Conservation (phyloP, 2,329 filamentous ascomycete species). For the Cladophialophora immunda region DNA sequence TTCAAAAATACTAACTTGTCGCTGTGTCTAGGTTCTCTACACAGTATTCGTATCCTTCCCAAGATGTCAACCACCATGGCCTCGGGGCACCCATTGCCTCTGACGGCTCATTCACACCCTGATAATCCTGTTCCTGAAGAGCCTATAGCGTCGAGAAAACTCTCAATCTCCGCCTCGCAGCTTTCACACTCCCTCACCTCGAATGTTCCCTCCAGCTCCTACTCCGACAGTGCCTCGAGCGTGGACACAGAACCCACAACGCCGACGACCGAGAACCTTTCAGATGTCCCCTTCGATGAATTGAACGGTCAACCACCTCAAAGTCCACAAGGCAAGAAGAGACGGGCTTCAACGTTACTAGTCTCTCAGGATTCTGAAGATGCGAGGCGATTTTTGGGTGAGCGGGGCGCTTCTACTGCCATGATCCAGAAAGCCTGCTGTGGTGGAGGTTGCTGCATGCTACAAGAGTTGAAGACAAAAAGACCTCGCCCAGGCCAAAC, state of each 20-base stretch:
- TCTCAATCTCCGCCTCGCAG: conserved; percentile 47
- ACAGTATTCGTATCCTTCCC: not conserved
- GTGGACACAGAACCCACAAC: conserved; percentile 52
- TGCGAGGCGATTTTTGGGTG: conserved; percentile 66
- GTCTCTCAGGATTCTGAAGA: conserved; percentile 68
- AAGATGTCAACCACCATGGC: conserved; percentile 27
- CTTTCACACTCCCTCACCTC: conserved; percentile 45
- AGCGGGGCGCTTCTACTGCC: conserved; percentile 60
- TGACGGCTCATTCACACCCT: conserved; percentile 54
- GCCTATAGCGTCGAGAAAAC: conserved; percentile 49
- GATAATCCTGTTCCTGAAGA: conserved; percentile 59
- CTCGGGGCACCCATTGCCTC: conserved; percentile 33
- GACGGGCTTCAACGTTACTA: conserved; percentile 57
- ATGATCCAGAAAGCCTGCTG: conserved; percentile 71
- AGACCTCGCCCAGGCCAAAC: conserved; percentile 53
- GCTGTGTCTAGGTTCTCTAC: conserved; percentile 9
- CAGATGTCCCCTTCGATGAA: conserved; percentile 47
- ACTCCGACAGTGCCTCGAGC: conserved; percentile 46
- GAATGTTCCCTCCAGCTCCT: conserved; percentile 45
- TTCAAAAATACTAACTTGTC: conserved; percentile 3
- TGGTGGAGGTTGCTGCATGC: conserved; percentile 70
- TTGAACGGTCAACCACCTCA: conserved; percentile 21
- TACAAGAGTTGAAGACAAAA: conserved; percentile 62
- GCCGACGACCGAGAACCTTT: conserved; percentile 49
- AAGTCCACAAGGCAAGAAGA: conserved; percentile 44